Base-by-base conservation (phyloP, 2,329 filamentous ascomycete genomes). In the Fusarium humuli region DNA sequence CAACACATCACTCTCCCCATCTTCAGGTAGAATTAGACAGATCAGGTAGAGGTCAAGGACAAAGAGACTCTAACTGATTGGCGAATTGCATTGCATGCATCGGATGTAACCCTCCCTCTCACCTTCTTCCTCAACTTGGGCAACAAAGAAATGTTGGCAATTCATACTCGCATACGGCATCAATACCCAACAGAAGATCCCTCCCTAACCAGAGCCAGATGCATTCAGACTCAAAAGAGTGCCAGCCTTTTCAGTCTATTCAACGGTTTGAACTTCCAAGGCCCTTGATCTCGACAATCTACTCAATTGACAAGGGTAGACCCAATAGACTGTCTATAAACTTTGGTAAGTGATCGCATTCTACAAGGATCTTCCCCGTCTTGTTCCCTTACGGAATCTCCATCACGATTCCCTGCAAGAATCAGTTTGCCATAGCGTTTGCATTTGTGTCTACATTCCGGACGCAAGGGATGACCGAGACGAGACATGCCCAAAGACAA, bases 381-480 rank as follows among this genome's bases (percentile, higher is more conserved):
- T 25, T 49, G 30, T 62, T 65, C 27, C 46, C 58, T 57, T 32
- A 27, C 40, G 23, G 23, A 53, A 41, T 27, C 34, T 29, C 32
- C 54, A 46, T 30, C 41, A 32, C 27, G 20, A 59, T 48, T 22
- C 25, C 30, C 56, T 67, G 47, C 50, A 61, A 16, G 48, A 23
- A 46, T 55, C 23, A 41, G 27, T 57, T 29, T 61, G 58, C 29
- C 53, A 70, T 55, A 70, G 54, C 54, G 61, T 61, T 61, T 61
- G 59, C 59, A 69, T 71, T 69, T 64, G 50, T 47, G 57, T 61
- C 57, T 61, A 52, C 59, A 69, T 71, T 69, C 68, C 59, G 37
- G 40, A 25, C 48, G 58, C 54, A 68, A 57, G 63, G 63, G 54
- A 48, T 46, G 57, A 45, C 45, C 25, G 16, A 59, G 57, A 57